Base-by-base conservation (phyloP, 2,329 filamentous ascomycete genomes). In the Cladosporium halotolerans region DNA sequence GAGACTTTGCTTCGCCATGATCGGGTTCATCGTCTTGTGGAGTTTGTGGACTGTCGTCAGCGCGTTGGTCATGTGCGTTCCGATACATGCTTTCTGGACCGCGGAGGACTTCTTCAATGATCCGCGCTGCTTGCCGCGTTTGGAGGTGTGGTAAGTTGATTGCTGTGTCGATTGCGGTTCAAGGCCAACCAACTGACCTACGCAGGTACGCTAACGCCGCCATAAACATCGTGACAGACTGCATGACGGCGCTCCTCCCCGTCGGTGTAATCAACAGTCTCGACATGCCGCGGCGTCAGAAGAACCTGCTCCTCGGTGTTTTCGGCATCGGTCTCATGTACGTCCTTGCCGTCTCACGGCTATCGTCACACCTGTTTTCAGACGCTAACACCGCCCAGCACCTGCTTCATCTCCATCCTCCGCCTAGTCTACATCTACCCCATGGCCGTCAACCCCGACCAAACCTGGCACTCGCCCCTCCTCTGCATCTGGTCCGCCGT, bases 221-320 rank as follows among this genome's bases (percentile, higher is more conserved):
- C 2, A 40, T 55, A 42, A 55, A 55, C 38, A 52, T 55, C 8
- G 13, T 55, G 10, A 55, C 53, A 11, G 53, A 55, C 31, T 52
- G 40, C 33, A 33, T 43, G 11, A 55, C 53, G 16, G 57, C 57
- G 11, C 41, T 66, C 5, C 57, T 72, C 3, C 68, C 70, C 1
- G 52, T 71, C 1, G 67, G 64, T 3, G 57, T 66, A 8, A 60
- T 71, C 18, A 58, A 62, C 33, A 55, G 62, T n/a, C 60, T 71
- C 32, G 63, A 66, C n/a, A 60, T 72, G 13, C 63, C 63, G 11
- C 60, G 56, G 33, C 58, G 62, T 14, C 63, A 67, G 45, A 68
- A 67, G 52, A 55, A 64, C 5, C 66, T 63, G 3, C 53, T 72
- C 9, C 61, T 69, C 46, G 55, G 59, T 5, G 66, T 71, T 6